A percentile compares a stretch with the other conserved stretches of the same genome.
phyloP scores from a whole-genome alignment of 306 rosid genomes.

The Corylus americana region DNA sequence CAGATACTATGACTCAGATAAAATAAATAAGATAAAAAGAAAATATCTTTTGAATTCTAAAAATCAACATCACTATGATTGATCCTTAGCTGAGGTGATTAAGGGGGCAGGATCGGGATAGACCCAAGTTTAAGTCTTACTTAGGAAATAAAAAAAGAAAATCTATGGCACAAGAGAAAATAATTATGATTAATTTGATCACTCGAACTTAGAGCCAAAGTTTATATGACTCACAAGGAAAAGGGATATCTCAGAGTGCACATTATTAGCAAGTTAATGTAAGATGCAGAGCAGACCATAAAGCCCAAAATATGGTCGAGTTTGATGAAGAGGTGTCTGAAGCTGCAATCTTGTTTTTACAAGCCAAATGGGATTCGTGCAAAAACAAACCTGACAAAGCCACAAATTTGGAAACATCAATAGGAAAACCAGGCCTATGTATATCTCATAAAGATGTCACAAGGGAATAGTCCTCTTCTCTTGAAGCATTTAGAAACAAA shows the following conservation, averaged over 20 bases:
- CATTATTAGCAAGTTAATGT: constrained; percentile 33
- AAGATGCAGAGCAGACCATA: constrained; percentile 74
- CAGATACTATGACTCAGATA: not conserved
- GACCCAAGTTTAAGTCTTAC: not conserved
- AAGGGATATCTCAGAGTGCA: constrained; percentile 35
- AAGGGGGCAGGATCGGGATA: not conserved
- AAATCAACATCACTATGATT: not conserved
- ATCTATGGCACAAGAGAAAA: not conserved
- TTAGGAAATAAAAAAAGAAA: not conserved
- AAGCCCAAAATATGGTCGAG: constrained; percentile 80
- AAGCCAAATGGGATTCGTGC: constrained; percentile 93
- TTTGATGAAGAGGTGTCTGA: constrained; percentile 92
- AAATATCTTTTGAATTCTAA: not conserved
- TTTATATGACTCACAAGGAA: constrained; percentile 25
- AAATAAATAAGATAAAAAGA: not conserved
- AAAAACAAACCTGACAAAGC: constrained; percentile 70
- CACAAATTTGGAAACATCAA: constrained; percentile 31
- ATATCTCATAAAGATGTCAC: not conserved
- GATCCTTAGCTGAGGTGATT: constrained; percentile 2
- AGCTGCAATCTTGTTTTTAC: constrained; percentile 98
- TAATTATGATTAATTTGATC: constrained; percentile 10
- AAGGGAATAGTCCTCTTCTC: not conserved
- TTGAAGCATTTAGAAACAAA: not conserved
- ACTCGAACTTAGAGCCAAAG: constrained; percentile 21
- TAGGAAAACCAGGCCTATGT: not conserved